Evolutionary conservation across 2,329 filamentous ascomycete species (phyloP).

Genomic region (Cercospora beticola): DNA sequence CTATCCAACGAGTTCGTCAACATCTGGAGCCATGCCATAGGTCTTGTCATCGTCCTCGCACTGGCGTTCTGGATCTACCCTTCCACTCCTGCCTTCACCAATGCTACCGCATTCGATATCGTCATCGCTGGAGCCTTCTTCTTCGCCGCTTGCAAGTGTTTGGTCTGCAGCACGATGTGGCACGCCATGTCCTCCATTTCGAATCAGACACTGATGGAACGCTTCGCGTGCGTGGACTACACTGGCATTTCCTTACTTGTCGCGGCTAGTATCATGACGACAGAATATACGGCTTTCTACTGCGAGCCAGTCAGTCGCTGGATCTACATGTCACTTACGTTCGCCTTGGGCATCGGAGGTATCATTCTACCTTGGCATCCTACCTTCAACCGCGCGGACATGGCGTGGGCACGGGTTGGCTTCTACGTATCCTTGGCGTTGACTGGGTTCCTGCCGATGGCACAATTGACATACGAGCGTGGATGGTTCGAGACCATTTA

Average conservation of each 20-base stretch:
- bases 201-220: constrained; percentile 82
- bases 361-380: constrained; percentile 96
- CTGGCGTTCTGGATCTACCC: constrained; percentile 97
- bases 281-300: constrained; percentile 98
- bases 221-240: constrained; percentile 97
- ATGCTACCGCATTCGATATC: constrained; percentile 84
- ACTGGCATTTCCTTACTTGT: constrained; percentile 95
- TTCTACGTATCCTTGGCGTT: constrained; percentile 87
- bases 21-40: constrained; percentile 94
- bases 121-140: constrained; percentile 94
- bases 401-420: constrained; percentile 86
- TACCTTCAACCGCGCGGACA: constrained; percentile 85
- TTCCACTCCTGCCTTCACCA: constrained; percentile 76
- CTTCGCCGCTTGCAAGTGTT: constrained; percentile 89
- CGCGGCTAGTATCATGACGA: constrained; percentile 94
- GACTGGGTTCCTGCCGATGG: constrained; percentile 84
- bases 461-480: constrained; percentile 77
- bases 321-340: constrained; percentile 80
- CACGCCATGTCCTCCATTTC: constrained; percentile 98
- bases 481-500: constrained; percentile 77
- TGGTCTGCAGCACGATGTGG: constrained; percentile 94
- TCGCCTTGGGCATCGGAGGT: constrained; percentile 76
- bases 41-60: constrained; percentile 80
- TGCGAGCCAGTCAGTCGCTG: constrained; percentile 87
- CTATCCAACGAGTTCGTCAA: constrained; percentile 94